Evolutionary conservation across 1,139 yeast species (phyloP).

Genomic region (Diutina scorzettiae): DNA sequence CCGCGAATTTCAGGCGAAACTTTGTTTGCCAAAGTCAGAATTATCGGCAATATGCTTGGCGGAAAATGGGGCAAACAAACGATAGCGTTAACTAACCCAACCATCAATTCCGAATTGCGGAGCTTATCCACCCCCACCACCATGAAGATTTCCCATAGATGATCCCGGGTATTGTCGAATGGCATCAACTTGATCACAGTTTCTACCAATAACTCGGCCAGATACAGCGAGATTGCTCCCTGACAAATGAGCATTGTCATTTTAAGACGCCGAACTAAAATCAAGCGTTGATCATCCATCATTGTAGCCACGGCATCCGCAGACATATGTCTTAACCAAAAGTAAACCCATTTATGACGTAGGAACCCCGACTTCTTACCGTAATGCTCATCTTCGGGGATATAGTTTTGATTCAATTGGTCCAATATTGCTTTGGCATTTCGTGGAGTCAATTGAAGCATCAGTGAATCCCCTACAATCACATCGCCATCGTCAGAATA

Average conservation of each 20-base stretch:
- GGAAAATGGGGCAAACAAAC: too few species aligned
- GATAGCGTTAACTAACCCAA: neutral
- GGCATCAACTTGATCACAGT: neutral
- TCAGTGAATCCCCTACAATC: neutral
- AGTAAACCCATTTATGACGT: conserved; percentile 2
- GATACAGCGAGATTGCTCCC: neutral
- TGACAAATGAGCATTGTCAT: neutral
- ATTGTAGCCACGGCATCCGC: neutral
- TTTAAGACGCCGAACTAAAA: neutral
- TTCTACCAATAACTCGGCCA: neutral
- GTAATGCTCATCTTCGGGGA: conserved; percentile 9
- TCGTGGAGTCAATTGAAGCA: conserved; percentile 7
- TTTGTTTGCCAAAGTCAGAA: too few species aligned
- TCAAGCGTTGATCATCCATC: neutral
- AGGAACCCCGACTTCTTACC: conserved; percentile 7
- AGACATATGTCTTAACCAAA: neutral
- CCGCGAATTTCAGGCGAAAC: too few species aligned
- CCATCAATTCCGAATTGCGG: neutral
- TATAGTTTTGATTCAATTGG: conserved; percentile 9
- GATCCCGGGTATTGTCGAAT: neutral
- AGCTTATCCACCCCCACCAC: neutral
- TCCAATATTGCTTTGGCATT: conserved; percentile 8
- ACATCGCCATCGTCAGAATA: neutral
- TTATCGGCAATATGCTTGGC: too few species aligned
- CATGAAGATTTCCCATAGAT: neutral